A percentile compares a stretch with the other conserved stretches of the same genome.
Evolutionary conservation across 371 early-diverging fungal species (phyloP).

Genomic region (Mucor plumbeus): DNA sequence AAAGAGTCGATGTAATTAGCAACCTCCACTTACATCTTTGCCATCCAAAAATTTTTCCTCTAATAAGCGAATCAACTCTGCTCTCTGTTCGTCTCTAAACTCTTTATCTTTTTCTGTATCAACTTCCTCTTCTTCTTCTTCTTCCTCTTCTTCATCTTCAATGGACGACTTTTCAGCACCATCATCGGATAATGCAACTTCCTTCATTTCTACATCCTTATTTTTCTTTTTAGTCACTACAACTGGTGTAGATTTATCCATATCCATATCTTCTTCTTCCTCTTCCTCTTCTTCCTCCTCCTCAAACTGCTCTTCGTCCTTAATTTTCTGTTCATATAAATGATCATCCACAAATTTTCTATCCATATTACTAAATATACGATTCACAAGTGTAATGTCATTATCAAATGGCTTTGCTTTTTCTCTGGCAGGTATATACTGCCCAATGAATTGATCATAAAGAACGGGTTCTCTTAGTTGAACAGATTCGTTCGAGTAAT

Average conservation of each 20-base stretch:
- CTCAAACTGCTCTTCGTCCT: conserved; percentile 51
- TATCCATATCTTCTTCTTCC: conserved; percentile 29
- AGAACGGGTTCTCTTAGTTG: conserved; percentile 51
- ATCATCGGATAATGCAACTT: neutral
- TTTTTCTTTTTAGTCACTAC: conserved; percentile 14
- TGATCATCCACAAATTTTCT: conserved; percentile 38
- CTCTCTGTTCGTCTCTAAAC: conserved; percentile 40
- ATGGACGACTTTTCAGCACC: neutral
- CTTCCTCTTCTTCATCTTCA: conserved; percentile 3
- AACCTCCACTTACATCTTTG: conserved; percentile 44
- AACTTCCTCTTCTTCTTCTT: neutral
- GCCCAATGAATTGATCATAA: conserved; percentile 56
- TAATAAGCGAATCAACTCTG: conserved; percentile 48
- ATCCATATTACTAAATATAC: conserved; percentile 52
- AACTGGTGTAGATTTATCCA: conserved; percentile 21
- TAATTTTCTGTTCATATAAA: conserved; percentile 34
- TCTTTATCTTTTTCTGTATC: conserved; percentile 9
- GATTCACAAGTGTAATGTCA: conserved; percentile 47
- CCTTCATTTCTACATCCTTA: conserved; percentile 19
- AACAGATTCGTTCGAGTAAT: conserved; percentile 54
- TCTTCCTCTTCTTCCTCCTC: conserved; percentile 58
- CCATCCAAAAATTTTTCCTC: conserved; percentile 56
- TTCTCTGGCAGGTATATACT: conserved; percentile 41
- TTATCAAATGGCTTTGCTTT: conserved; percentile 40
- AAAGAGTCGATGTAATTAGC: neutral